Evolutionary conservation across 805 yeast species (phyloP).

Genomic region (Ogataea saltuana): DNA sequence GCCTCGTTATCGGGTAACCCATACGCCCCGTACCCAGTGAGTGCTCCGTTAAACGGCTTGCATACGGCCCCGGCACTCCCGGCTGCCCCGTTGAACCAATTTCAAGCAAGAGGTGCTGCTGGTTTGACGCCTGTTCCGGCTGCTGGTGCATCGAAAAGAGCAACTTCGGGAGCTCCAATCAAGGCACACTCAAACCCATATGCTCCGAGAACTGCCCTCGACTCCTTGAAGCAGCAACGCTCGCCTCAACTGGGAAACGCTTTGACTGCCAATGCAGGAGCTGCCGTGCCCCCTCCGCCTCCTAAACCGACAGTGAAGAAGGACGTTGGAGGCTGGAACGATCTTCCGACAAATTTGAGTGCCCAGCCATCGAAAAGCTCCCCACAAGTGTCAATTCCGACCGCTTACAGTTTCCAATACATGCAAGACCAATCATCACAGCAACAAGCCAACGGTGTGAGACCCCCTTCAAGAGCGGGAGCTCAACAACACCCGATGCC

Average conservation of each 20-base stretch:
- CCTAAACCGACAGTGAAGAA: conserved; percentile 36
- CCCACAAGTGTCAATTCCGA: conserved; percentile 27
- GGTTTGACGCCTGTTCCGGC: conserved; percentile 22
- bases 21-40: conserved; percentile 11
- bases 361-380: conserved; percentile 30
- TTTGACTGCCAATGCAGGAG: conserved; percentile 13
- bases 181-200: conserved; percentile 31
- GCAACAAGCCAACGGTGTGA: conserved; percentile 15
- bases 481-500: conserved; percentile 34
- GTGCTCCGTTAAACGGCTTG: conserved; percentile 7
- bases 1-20: conserved; percentile 13
- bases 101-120: conserved; percentile 9
- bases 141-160: conserved; percentile 7
- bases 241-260: conserved; percentile 19
- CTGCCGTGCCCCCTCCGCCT: conserved; percentile 31
- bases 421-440: conserved; percentile 22
- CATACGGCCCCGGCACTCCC: conserved; percentile 21
- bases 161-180: conserved; percentile 6
- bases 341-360: conserved; percentile 52
- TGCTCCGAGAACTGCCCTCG: conserved; percentile 38
- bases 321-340: conserved; percentile 73
- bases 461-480: conserved; percentile 29
- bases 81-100: conserved; percentile 30
- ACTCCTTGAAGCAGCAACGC: conserved; percentile 31
- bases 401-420: conserved; percentile 27